A percentile compares a stretch with the other conserved stretches of the same genome.
phyloP scores from a whole-genome alignment of 805 yeast genomes.

The Starmerella khaoyaiensis region DNA sequence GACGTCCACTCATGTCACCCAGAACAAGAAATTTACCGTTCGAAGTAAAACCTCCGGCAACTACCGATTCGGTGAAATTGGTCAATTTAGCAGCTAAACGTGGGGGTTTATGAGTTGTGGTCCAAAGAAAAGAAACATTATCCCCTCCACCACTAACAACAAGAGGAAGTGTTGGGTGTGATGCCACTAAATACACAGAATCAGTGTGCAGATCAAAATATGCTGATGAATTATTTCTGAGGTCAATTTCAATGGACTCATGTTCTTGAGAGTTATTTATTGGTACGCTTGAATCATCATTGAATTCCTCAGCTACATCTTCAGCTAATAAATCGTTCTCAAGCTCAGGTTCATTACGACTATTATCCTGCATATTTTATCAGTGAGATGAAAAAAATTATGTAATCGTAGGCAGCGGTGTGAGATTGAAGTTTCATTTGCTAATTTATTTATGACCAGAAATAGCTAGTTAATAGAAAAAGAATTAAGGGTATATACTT shows the following conservation, averaged over 20 bases:
- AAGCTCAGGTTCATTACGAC: background rate
- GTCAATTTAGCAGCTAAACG: constrained; percentile 58
- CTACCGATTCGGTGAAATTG: constrained; percentile 81
- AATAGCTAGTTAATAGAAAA: too few species aligned
- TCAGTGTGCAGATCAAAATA: constrained; percentile 87
- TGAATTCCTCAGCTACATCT: constrained; percentile 27
- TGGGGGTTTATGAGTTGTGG: constrained; percentile 66
- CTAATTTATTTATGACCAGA: too few species aligned
- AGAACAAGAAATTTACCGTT: constrained; percentile 75
- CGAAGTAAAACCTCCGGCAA: constrained; percentile 66
- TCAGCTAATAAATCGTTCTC: constrained; percentile 18
- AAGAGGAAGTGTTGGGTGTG: constrained; percentile 71
- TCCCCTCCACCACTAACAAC: constrained; percentile 96
- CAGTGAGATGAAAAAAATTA: constrained; percentile 2
- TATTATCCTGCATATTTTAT: too few species aligned
- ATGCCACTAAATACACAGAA: constrained; percentile 67
- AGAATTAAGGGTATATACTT: too few species aligned
- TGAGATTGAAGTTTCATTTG: background rate
- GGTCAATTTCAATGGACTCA: constrained; percentile 59
- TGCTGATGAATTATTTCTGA: constrained; percentile 77
- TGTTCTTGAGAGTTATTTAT: constrained; percentile 32
- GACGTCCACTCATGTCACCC: constrained; percentile 89
- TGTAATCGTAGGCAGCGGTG: background rate
- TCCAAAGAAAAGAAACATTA: constrained; percentile 80
- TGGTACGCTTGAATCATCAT: constrained; percentile 22